phyloP scores from a whole-genome alignment of 192 early-diverging fungal genomes.

The Gryganskiella cystojenkinii region DNA sequence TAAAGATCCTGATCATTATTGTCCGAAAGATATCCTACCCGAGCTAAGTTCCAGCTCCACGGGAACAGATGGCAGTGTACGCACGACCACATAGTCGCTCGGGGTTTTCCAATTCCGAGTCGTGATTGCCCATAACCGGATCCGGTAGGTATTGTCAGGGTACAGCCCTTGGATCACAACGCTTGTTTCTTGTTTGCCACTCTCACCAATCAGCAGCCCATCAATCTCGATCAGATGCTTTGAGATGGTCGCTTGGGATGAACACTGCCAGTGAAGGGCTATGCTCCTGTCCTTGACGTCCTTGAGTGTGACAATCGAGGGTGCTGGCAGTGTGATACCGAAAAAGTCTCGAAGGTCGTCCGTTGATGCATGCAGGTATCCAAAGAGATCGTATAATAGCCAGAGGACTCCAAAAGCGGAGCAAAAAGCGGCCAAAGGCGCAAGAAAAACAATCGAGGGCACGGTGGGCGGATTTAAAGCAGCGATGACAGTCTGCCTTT shows the following conservation, averaged over 20 bases:
- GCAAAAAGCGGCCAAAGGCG: conserved; percentile 45
- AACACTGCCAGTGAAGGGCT: conserved; percentile 49
- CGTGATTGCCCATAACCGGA: conserved; percentile 48
- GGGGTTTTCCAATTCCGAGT: conserved; percentile 53
- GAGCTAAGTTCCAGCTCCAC: conserved; percentile 46
- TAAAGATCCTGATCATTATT: not conserved
- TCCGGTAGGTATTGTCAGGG: conserved; percentile 48
- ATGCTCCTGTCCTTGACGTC: conserved; percentile 53
- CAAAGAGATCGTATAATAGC: conserved; percentile 49
- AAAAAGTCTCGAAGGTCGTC: conserved; percentile 48
- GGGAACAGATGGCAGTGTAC: conserved; percentile 38
- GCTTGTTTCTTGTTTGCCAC: conserved; percentile 53
- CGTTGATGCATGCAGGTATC: conserved; percentile 48
- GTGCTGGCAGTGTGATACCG: conserved; percentile 42
- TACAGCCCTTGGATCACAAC: conserved; percentile 49
- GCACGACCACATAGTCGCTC: conserved; percentile 44
- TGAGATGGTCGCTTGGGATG: conserved; percentile 47
- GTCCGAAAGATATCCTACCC: conserved; percentile 15
- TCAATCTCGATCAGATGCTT: conserved; percentile 51
- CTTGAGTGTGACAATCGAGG: conserved; percentile 48
- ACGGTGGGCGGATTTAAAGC: conserved; percentile 44
- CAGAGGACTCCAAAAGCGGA: conserved; percentile 49
- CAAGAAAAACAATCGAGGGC: conserved; percentile 43
- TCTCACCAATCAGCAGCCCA: conserved; percentile 43
- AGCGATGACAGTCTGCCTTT: conserved; percentile 33